A percentile compares a stretch with the other conserved stretches of the same genome.
Conservation (phyloP, 1,139 yeast genomes). For the Yamadazyma atmosphaerica region DNA sequence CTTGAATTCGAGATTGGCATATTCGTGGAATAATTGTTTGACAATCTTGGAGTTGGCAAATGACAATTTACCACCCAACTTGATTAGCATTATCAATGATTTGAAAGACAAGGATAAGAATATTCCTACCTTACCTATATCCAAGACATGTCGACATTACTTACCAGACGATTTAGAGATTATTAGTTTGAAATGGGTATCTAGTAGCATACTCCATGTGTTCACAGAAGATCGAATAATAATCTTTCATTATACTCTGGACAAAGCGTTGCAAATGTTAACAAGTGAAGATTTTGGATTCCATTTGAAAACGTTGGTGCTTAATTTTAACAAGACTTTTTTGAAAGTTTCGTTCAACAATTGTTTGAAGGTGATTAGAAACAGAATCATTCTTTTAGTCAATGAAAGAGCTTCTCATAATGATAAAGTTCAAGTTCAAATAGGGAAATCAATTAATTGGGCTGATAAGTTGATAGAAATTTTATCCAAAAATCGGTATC, state of each 20-base stretch:
- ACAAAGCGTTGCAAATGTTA: constrained; percentile 1
- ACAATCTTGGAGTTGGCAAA: constrained; percentile 54
- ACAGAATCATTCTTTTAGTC: constrained; percentile 24
- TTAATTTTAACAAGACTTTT: constrained; percentile 5
- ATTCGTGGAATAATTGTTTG: constrained; percentile 62
- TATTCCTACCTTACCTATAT: constrained; percentile 38
- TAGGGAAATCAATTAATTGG: constrained; percentile 71
- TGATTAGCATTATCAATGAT: constrained; percentile 29
- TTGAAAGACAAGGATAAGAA: constrained; percentile 42
- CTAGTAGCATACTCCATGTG: constrained; percentile 40
- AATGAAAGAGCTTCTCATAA: constrained; percentile 6
- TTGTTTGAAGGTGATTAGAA: constrained; percentile 27
- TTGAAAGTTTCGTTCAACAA: constrained; percentile 8
- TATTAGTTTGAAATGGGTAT: constrained; percentile 59
- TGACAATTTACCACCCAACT: constrained; percentile 27
- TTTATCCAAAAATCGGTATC: constrained; percentile 49
- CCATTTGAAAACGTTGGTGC: constrained; percentile 1
- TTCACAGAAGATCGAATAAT: constrained; percentile 16
- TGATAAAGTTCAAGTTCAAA: constrained; percentile 18
- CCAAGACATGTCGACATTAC: constrained; percentile 42
- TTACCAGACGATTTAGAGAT: constrained; percentile 39
- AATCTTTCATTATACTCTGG: constrained; percentile 5
- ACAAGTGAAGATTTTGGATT: constrained; percentile 6
- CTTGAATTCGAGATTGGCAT: constrained; percentile 56
- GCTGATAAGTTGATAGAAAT: constrained; percentile 59